phyloP scores from a whole-genome alignment of 1,284 basidiomycete genomes.

The Sporisorium graminicola region DNA sequence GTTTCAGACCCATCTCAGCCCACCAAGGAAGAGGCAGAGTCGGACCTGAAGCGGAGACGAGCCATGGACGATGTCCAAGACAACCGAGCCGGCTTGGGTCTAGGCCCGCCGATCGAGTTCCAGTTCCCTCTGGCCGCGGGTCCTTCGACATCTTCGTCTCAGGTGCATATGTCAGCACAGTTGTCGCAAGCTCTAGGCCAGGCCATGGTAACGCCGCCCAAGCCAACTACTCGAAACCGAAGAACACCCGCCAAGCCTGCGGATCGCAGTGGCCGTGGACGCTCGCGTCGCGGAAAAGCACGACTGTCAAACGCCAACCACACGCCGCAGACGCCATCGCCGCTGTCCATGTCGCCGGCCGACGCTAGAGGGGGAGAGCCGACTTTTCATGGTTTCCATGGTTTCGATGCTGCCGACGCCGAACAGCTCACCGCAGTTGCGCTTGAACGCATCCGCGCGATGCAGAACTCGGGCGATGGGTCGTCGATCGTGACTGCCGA shows the following conservation, averaged over 20 bases:
- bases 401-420: conserved; percentile 10
- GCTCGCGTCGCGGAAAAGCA: conserved; percentile 30
- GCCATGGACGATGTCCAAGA: conserved; percentile 10
- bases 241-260: conserved; percentile 10
- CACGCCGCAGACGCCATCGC: conserved; percentile 40
- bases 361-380: conserved; percentile 11
- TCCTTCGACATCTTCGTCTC: conserved; percentile 5
- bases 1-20: neutral
- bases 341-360: conserved; percentile 36
- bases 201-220: conserved; percentile 10
- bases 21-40: conserved; percentile 14
- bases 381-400: neutral
- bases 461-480: conserved; percentile 19
- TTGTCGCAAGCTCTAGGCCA: conserved; percentile 1
- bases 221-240: conserved; percentile 14
- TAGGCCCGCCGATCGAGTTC: conserved; percentile 29
- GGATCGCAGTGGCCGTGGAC: conserved; percentile 19
- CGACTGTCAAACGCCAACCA: conserved; percentile 37
- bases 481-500: conserved; percentile 34
- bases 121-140: conserved; percentile 11
- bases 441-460: conserved; percentile 23
- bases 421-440: conserved; percentile 23
- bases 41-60: conserved; percentile 35
- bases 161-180: conserved; percentile 8
- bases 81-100: conserved; percentile 17